Evolutionary conservation across 140 eudicot genomes (phyloP), one percentile per base, ranked within the genome.

Genomic region (Ambrosia hybrid): DNA sequence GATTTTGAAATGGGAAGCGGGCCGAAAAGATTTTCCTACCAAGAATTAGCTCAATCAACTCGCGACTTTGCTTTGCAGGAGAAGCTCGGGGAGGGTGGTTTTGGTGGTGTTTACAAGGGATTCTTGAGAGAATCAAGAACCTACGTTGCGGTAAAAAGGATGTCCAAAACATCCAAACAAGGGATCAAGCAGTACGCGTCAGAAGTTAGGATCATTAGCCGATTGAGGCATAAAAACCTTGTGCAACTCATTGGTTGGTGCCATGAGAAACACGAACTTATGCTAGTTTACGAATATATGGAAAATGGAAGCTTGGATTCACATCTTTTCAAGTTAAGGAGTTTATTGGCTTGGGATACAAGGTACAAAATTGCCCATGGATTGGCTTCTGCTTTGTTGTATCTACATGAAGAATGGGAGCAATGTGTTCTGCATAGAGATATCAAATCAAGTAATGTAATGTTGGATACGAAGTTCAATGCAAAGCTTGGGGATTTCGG

Each of bases 231-330:
- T 17, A 72, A 65, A 63, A 83, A 88, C 60, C 67, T 85, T 43
- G 87, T 85, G 15, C 85, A 88, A 67, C 87, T 88, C 59, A 71
- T 71, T 0, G 91, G 95, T 21, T 85, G 95, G 95, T 88, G 88
- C 75, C 88, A 83, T 7, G 62, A 83, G 6, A 75, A 67, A 14
- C 9, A 64, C 1, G 80, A 85, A 36, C 80, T 85, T 9, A 10
- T 82, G 0, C 87, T 85, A 9, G 81, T 82, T 17, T 82, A 85
- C 38, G 83, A 85, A 57, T 82, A 64, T 75, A 79, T 85, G 83
- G 63, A 74, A 59, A 85, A 85, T 13, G 79, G 87, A 13, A 85
- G 90, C 76, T 70, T 85, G 63, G 90, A 82, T 69, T 43, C 74
- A 2, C 94, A 87, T 69, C 83, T 84, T 6, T 85, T 75, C 71